Percentiles rank a stretch among this genome's conserved stretches.
These are phyloP conservation scores for Penicillium longicatenatum DNA, from an alignment of 495 filamentous ascomycete genomes.

Conservation along the genomic window DNA sequence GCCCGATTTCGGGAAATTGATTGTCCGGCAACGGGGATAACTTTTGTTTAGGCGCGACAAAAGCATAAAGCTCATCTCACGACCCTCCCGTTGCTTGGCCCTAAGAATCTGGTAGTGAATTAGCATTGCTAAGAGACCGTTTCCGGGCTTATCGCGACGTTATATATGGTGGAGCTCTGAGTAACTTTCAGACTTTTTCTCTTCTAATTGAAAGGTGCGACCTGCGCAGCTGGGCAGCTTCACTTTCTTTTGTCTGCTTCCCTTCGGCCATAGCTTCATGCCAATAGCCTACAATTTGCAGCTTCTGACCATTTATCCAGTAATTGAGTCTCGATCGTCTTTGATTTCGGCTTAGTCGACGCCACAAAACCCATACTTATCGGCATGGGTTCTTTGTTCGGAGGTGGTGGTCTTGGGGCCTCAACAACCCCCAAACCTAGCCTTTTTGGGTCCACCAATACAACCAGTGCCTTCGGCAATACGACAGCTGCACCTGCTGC, in stretches of 20 bases:
- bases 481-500: slow-evolving; percentile 24
- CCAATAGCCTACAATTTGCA: not conserved
- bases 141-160: not conserved
- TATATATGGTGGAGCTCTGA: not conserved
- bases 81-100: not conserved
- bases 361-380: slow-evolving; percentile 23
- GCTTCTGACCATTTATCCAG: not conserved
- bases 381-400: slow-evolving; percentile 39
- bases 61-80: not conserved
- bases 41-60: slow-evolving; percentile 12
- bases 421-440: slow-evolving; percentile 30
- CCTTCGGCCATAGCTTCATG: not conserved
- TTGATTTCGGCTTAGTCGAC: not conserved
- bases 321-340: not conserved
- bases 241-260: not conserved
- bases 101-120: not conserved
- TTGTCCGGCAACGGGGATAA: slow-evolving; percentile 9
- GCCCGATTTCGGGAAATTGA: slow-evolving; percentile 4
- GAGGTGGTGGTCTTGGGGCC: slow-evolving; percentile 34
- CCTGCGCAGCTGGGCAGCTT: not conserved
- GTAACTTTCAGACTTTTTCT: not conserved
- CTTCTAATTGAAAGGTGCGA: not conserved
- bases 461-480: slow-evolving; percentile 29
- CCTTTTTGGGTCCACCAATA: slow-evolving; percentile 34
- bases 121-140: not conserved